These are phyloP conservation scores for Pseudonectria foliicola DNA, from an alignment of 2,329 filamentous ascomycete genomes.

Conservation along the genomic window DNA sequence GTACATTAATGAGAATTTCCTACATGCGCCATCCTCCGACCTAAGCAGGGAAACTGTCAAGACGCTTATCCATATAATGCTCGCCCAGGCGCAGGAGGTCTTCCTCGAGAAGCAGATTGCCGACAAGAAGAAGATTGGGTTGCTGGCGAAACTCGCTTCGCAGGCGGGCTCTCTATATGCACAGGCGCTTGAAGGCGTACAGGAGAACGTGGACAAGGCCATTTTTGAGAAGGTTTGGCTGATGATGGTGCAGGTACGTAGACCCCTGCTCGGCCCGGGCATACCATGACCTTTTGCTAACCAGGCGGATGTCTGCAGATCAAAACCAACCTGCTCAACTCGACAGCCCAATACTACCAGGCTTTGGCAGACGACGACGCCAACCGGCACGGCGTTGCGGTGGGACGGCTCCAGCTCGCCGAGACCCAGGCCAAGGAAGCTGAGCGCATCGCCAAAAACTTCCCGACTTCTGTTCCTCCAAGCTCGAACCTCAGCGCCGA, in stretches of 20 bases:
- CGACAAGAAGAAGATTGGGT: conserved; percentile 85
- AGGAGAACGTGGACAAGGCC: conserved; percentile 84
- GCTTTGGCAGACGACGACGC: conserved; percentile 85
- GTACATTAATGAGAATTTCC: conserved; percentile 99
- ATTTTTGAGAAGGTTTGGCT: conserved; percentile 96
- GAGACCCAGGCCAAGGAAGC: conserved; percentile 75
- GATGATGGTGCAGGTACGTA: conserved; percentile 64
- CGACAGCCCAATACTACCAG: conserved; percentile 89
- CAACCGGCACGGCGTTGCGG: conserved; percentile 77
- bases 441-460: conserved; percentile 65
- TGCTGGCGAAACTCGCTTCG: conserved; percentile 87
- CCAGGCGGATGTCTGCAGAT: conserved; percentile 36
- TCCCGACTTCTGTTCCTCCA: conserved; percentile 71
- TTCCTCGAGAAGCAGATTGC: conserved; percentile 94
- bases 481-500: conserved; percentile 81
- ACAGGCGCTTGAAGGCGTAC: conserved; percentile 81
- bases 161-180: conserved; percentile 84
- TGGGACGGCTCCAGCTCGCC: conserved; percentile 74
- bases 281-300: not conserved
- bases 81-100: conserved; percentile 94
- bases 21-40: conserved; percentile 95
- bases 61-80: conserved; percentile 82
- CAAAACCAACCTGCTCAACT: conserved; percentile 77
- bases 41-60: conserved; percentile 93
- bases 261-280: not conserved